phyloP scores from a whole-genome alignment of 116 monocot species.

The Papilionanthe hybrid region DNA sequence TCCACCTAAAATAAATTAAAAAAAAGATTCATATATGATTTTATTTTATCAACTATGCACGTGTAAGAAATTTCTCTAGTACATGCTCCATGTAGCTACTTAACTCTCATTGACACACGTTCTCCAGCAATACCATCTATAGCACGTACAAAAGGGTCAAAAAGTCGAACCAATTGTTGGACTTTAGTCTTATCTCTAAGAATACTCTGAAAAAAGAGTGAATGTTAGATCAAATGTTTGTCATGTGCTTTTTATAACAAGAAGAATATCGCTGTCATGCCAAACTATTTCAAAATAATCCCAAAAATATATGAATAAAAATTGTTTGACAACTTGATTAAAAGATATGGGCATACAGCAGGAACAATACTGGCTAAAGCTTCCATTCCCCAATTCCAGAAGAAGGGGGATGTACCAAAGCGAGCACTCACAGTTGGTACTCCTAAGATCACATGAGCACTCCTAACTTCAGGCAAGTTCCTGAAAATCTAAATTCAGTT shows the following conservation, averaged over 20 bases:
- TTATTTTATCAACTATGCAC: background rate
- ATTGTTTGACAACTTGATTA: background rate
- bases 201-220: constrained; percentile 40
- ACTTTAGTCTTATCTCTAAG: constrained; percentile 73
- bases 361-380: constrained; percentile 72
- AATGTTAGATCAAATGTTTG: background rate
- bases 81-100: constrained; percentile 13
- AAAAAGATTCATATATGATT: background rate
- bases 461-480: constrained; percentile 90
- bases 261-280: background rate
- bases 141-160: constrained; percentile 81
- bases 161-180: constrained; percentile 48
- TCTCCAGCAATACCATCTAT: constrained; percentile 85
- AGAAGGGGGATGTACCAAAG: constrained; percentile 89
- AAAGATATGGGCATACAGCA: constrained; percentile 35
- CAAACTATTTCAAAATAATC: background rate
- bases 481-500: constrained; percentile 22
- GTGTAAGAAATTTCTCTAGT: background rate
- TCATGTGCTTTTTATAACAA: background rate
- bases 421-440: constrained; percentile 96
- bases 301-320: background rate
- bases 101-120: constrained; percentile 86
- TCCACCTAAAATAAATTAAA: constrained; percentile 50
- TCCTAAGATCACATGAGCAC: constrained; percentile 74
- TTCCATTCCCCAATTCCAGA: constrained; percentile 97